Percentiles rank a stretch among this genome's conserved stretches.
Conservation (phyloP, 441 rosid species). For the Cnidoscolus chayamansa region DNA sequence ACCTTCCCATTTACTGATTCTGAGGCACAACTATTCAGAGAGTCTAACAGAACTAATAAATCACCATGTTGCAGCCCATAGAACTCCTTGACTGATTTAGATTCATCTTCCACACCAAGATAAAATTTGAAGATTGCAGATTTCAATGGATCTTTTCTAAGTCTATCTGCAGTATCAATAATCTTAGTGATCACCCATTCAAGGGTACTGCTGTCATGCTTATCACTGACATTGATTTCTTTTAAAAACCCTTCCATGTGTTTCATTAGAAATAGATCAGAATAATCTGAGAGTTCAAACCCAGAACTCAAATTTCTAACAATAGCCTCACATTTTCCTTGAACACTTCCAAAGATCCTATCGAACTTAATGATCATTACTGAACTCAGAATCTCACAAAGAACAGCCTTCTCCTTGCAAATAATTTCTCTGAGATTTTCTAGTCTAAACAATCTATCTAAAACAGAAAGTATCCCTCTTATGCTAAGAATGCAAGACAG, state of each 20-base stretch:
- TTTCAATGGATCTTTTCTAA: conserved; percentile 70
- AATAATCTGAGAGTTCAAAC: conserved; percentile 52
- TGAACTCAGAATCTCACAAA: conserved; percentile 58
- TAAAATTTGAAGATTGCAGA: conserved; percentile 58
- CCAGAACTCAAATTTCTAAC: conserved; percentile 50
- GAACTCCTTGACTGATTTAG: conserved; percentile 48
- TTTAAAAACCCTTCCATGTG: conserved; percentile 78
- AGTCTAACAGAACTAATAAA: conserved; percentile 73
- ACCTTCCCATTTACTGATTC: conserved; percentile 81
- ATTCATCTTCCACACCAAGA: conserved; percentile 60
- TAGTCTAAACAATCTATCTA: conserved; percentile 62
- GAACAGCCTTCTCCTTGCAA: conserved; percentile 49
- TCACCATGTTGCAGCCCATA: conserved; percentile 60
- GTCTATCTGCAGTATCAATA: conserved; percentile 69
- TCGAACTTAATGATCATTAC: conserved; percentile 76
- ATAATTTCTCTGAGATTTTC: conserved; percentile 39
- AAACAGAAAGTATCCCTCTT: conserved; percentile 56
- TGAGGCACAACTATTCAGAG: conserved; percentile 69
- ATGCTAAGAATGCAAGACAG: conserved; percentile 78
- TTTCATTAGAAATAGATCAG: conserved; percentile 71
- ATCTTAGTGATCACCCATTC: conserved; percentile 75
- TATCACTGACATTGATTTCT: conserved; percentile 54
- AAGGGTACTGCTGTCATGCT: conserved; percentile 50
- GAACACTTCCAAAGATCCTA: conserved; percentile 64
- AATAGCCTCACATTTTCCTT: conserved; percentile 73